A percentile compares a stretch with the other conserved stretches of the same genome.
These are phyloP conservation scores for Boletus mariae DNA, from an alignment of 1,284 basidiomycete species.

Conservation along the genomic window DNA sequence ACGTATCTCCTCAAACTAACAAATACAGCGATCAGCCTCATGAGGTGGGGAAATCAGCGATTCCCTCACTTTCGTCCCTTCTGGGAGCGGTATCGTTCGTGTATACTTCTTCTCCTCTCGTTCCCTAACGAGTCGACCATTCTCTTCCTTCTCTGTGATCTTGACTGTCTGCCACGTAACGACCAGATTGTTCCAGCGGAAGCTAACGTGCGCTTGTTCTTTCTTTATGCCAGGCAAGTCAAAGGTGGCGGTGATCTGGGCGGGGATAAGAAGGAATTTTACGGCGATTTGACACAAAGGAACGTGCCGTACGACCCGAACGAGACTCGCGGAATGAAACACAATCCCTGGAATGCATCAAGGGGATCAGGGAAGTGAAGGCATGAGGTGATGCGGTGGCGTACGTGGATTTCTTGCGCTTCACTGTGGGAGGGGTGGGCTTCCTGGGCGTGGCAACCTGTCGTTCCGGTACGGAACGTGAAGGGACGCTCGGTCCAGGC, in stretches of 20 bases:
- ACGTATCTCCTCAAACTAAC: slow-evolving; percentile 63
- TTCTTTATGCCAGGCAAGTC: slow-evolving; percentile 64
- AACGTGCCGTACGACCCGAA: slow-evolving; percentile 55
- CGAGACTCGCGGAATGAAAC: slow-evolving; percentile 62
- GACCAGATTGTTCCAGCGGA: slow-evolving; percentile 56
- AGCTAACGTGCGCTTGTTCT: slow-evolving; percentile 70
- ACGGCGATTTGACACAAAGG: slow-evolving; percentile 5
- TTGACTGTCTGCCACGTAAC: slow-evolving; percentile 63
- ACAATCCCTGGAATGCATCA: slow-evolving; percentile 35
- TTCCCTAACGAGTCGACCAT: slow-evolving; percentile 56
- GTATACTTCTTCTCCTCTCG: slow-evolving; percentile 51
- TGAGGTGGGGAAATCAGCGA: not conserved
- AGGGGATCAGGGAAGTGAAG: slow-evolving; percentile 12
- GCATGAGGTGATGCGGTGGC: slow-evolving; percentile 21
- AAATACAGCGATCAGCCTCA: slow-evolving; percentile 5
- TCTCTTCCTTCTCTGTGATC: slow-evolving; percentile 57
- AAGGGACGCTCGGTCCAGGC: slow-evolving; percentile 16
- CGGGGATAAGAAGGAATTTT: slow-evolving; percentile 26
- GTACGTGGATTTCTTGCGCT: slow-evolving; percentile 57
- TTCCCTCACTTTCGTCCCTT: slow-evolving; percentile 42
- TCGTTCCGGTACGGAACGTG: slow-evolving; percentile 28
- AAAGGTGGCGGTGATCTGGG: slow-evolving; percentile 45
- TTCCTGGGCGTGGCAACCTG: slow-evolving; percentile 22
- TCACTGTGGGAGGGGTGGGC: slow-evolving; percentile 36
- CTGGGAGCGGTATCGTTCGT: slow-evolving; percentile 46